phyloP scores from a whole-genome alignment of 257 asterid genomes.

The Paulownia fortunei region DNA sequence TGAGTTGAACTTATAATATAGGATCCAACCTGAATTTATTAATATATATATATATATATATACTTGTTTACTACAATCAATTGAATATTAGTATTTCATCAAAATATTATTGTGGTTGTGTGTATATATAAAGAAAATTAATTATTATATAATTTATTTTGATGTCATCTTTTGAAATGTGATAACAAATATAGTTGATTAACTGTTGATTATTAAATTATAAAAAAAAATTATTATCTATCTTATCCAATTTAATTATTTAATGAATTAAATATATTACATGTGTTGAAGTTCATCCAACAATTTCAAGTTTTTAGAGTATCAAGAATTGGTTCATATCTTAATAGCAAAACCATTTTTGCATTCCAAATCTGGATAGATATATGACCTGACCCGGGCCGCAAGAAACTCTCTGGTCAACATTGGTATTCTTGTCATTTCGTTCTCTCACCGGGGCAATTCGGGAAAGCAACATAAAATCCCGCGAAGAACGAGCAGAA shows the following conservation, averaged over 20 bases:
- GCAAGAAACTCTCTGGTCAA: background rate
- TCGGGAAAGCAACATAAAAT: background rate
- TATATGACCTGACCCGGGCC: background rate
- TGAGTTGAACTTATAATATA: background rate
- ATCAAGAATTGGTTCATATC: background rate
- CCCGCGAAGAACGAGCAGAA: slow-evolving; percentile 20
- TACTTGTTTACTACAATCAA: too few species aligned
- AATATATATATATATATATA: too few species aligned
- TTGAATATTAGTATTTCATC: too few species aligned
- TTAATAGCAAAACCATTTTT: background rate
- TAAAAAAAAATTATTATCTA: too few species aligned
- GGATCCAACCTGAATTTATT: background rate
- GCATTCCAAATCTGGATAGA: background rate
- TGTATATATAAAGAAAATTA: too few species aligned
- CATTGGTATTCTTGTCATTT: background rate
- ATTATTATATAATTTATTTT: too few species aligned
- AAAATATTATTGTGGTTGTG: too few species aligned
- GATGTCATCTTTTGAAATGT: too few species aligned
- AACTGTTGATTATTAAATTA: too few species aligned
- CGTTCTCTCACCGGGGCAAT: background rate
- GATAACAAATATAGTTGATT: too few species aligned
- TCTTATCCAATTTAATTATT: too few species aligned
- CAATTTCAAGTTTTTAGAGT: background rate
- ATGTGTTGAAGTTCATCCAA: background rate
- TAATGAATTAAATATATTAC: background rate